Base-by-base conservation (phyloP, 805 yeast genomes). In the Yamadazyma nakazawae region DNA sequence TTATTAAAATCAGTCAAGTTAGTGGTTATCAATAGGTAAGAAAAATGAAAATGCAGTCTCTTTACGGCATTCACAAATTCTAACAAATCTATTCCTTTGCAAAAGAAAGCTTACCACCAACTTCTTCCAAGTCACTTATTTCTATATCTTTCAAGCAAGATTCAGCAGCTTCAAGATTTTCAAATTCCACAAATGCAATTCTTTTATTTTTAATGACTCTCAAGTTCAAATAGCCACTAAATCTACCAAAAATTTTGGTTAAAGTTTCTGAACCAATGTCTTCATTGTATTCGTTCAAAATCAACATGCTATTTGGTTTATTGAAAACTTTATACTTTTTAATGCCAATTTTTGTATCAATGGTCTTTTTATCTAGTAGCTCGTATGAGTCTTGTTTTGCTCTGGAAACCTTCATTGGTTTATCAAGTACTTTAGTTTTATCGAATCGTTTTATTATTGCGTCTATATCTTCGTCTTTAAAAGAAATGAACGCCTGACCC, bases 401-500 rank as follows among this genome's bases (percentile, higher is more conserved):
- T 6, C 24, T 36, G 16, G 36, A 9, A 18, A 53, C 26, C 28
- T 34, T 47, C 51, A 50, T 53, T 5, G 50, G 48, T 8, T 56
- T 47, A 16, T 72, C 79, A 52, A 74, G 73, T 11, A 85, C 45
- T 17, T 64, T 64, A 26, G 55, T 49, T 12, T 74, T 71, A 37
- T 53, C 79, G 67, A 34, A 77, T 53, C 14, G 58, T 63, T n/a
- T 67, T 14, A 50, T 65, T 2, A 76, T 57, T 0, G 85, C 85
- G 35, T 58, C 55, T 3, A 59, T 47, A 1, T 90, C 82, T 5
- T 67, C 62, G 2, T 68, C 57, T 3, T 66, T 71, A 43, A 82
- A 79, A 0, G 87, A 79, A 5, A 88, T 73, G 61, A 87, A 88
- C 1, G 96, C 96, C 62, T 88, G 96, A 2, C 96, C 96, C 47